Evolutionary conservation across 495 filamentous ascomycete species (phyloP), one percentile per base, ranked within the genome.

Genomic region (Rostrohypoxylon terebratum): DNA sequence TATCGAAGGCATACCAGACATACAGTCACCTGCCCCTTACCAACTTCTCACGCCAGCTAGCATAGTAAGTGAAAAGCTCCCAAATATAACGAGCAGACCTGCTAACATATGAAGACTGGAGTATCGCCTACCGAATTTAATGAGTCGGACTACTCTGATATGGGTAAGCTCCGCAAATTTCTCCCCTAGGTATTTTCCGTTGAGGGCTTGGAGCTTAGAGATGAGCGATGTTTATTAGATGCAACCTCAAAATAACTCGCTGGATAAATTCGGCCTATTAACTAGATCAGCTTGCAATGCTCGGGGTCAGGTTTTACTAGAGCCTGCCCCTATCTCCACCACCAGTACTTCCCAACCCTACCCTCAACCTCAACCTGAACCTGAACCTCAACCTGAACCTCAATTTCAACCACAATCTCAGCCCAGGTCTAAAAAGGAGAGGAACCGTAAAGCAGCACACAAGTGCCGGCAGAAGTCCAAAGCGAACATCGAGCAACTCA

Each of bases 391-490:
- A n/a, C n/a, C n/a, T n/a, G n/a, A n/a, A n/a, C n/a, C n/a, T n/a
- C n/a, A n/a, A n/a, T n/a, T n/a, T n/a, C n/a, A n/a, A n/a, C n/a
- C n/a, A n/a, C 42, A 20, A 18, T 18, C 42, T n/a, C 42, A 45
- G 14, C 2, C 42, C 42, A 45, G 25, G 47, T 25, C 20, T 20
- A 50, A 11, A 9, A 50, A 50, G 7, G 47, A 50, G 20, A 25
- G 47, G 47, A 50, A 50, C 21, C 47, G 47, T 7, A 50, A 50
- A 10, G 47, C 47, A 11, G 47, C 47, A 3, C 18, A 50, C 47
- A 50, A 50, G 18, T 50, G 47, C 10, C 47, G 47, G 10, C 47
- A 50, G 47, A 50, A 50, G 11, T 50, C 47, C 18, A 50, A 50
- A 11, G 47, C 47, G 20, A 50, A 50, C 20, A 25, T 50, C 21